Conservation (phyloP, 352 stramenopile genomes). For the Phytopythium cucurbitacearum region DNA sequence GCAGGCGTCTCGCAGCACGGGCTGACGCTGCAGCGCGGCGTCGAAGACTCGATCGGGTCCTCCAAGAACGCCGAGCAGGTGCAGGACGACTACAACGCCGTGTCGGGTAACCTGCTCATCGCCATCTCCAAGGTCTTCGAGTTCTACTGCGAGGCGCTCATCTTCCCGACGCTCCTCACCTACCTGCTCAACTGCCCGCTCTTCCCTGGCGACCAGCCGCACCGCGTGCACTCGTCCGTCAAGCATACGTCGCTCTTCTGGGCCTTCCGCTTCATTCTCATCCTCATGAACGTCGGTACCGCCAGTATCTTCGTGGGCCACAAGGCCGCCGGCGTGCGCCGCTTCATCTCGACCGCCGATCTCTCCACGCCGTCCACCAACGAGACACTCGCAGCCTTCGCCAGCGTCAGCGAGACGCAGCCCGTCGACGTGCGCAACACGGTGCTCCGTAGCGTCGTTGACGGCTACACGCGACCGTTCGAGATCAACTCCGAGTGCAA, state of each 20-base stretch:
- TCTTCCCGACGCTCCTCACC: conserved; percentile 28
- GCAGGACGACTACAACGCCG: conserved; percentile 31
- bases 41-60: conserved; percentile 26
- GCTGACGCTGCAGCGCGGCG: conserved; percentile 22
- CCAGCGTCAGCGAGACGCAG: background rate
- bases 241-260: conserved; percentile 28
- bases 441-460: conserved; percentile 15
- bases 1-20: conserved; percentile 20
- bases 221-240: conserved; percentile 13
- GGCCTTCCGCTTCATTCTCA: conserved; percentile 30
- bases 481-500: conserved; percentile 23
- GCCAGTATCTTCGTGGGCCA: conserved; percentile 20
- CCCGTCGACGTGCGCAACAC: conserved; percentile 7
- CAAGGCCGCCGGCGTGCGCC: conserved; percentile 3
- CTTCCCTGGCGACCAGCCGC: conserved; percentile 21
- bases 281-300: conserved; percentile 35
- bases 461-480: conserved; percentile 12
- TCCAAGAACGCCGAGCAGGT: conserved; percentile 25
- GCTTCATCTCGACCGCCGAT: conserved; percentile 10
- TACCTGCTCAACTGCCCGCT: conserved; percentile 31
- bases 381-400: conserved; percentile 4
- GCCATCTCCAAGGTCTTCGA: conserved; percentile 28
- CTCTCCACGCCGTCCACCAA: conserved; percentile 8
- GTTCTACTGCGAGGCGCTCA: conserved; percentile 11
- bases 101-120: conserved; percentile 21